Conservation (phyloP, 345 rosid genomes). For the Rhodamnia rubescens region DNA sequence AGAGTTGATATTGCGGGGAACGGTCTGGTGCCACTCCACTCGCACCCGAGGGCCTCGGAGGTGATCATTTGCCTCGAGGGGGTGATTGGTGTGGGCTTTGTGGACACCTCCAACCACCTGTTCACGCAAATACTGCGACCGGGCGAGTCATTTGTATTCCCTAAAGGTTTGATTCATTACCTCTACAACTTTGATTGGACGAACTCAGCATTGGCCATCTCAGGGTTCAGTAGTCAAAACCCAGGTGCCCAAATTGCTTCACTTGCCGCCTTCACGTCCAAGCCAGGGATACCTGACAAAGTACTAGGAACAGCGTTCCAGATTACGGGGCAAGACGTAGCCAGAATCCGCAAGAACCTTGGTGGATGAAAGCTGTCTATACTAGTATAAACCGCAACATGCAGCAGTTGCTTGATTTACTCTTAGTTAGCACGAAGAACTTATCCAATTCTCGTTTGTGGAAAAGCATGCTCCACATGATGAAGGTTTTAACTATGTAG, state of each 20-base stretch:
- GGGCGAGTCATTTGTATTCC: conserved; percentile 66
- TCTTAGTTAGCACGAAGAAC: background rate
- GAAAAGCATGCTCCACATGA: background rate
- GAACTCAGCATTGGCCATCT: conserved; percentile 40
- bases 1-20: conserved; percentile 29
- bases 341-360: conserved; percentile 30
- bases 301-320: conserved; percentile 35
- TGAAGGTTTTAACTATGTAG: background rate
- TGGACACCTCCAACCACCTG: conserved; percentile 38
- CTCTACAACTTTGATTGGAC: conserved; percentile 32
- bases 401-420: background rate
- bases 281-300: conserved; percentile 21
- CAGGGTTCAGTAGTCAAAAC: conserved; percentile 61
- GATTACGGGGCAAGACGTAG: conserved; percentile 28
- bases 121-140: conserved; percentile 39
- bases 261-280: conserved; percentile 27
- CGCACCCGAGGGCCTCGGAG: conserved; percentile 73
- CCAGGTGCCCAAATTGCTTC: conserved; percentile 60
- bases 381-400: background rate
- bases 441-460: background rate
- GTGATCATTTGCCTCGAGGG: conserved; percentile 57
- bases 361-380: conserved; percentile 17
- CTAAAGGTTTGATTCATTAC: conserved; percentile 55
- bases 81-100: conserved; percentile 43
- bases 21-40: conserved; percentile 48